phyloP scores from a whole-genome alignment of 148 eudicot genomes.

The Amaranthus cruentus region DNA sequence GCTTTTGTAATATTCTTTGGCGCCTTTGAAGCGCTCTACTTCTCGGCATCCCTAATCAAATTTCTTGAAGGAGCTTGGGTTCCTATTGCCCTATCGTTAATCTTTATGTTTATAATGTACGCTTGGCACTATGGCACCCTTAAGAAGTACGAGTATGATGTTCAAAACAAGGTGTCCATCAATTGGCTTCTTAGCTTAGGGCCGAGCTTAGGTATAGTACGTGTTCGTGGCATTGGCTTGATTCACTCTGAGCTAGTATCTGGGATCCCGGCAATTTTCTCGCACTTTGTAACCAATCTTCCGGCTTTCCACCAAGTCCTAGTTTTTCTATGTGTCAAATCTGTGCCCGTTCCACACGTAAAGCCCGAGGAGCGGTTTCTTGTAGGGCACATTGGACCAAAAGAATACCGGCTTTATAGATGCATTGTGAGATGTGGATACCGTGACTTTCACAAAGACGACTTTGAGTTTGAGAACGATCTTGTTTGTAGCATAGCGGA shows the following conservation, averaged over 20 bases:
- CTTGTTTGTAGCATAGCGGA: constrained; percentile 77
- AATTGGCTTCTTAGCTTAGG: constrained; percentile 86
- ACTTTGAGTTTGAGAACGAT: constrained; percentile 72
- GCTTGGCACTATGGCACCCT: constrained; percentile 82
- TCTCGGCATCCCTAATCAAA: constrained; percentile 87
- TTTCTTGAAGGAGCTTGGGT: constrained; percentile 99
- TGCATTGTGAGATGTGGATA: constrained; percentile 89
- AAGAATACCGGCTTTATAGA: constrained; percentile 44
- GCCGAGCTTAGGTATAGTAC: constrained; percentile 75
- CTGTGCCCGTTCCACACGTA: constrained; percentile 81
- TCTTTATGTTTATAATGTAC: constrained; percentile 68
- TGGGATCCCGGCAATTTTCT: constrained; percentile 91
- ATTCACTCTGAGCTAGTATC: constrained; percentile 90
- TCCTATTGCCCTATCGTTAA: constrained; percentile 68
- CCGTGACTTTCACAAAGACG: constrained; percentile 81
- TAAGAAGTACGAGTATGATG: constrained; percentile 72
- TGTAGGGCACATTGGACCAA: constrained; percentile 78
- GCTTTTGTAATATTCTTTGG: constrained; percentile 76
- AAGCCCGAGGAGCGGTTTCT: constrained; percentile 73
- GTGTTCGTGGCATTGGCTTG: constrained; percentile 91
- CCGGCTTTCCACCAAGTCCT: constrained; percentile 96
- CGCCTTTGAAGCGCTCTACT: constrained; percentile 79
- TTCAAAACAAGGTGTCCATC: constrained; percentile 91
- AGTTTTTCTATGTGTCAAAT: constrained; percentile 74
- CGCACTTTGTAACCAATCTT: constrained; percentile 92